Evolutionary conservation across 2,329 filamentous ascomycete genomes (phyloP), one percentile per base, ranked within the genome.

Genomic region (Aspergillus sergii): DNA sequence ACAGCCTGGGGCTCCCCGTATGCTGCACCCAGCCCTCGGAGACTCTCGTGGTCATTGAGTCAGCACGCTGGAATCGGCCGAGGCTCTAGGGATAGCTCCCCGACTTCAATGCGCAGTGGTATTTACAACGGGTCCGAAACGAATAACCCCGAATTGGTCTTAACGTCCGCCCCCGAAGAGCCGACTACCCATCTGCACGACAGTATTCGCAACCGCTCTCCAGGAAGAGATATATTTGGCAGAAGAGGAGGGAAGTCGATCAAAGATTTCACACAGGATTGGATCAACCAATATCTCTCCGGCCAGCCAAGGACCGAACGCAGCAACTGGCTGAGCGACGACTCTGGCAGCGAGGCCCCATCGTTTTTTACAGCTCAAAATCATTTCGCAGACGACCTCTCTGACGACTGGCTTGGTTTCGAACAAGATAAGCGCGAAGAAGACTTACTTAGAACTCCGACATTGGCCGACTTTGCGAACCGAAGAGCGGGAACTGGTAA

Each of bases 1-100:
- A 90, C 93, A 56, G 94, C 90, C 76, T 97, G 94, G 93, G 94
- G 94, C 61, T 97, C 93, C 59, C 94, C 94, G 26, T 97, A 97
- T 79, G 89, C 91, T 60, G 85, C 89, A 45, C 81, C 84, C 14
- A 90, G 80, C 68, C 76, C 79, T 57, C 76, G 79, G 57, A 73
- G 75, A 68, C 69, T 79, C 28, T 79, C 79, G 62, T 73, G 75
- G 68, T 75, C 76, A 58, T 64, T 78, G 46, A 78, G 75, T 66
- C 78, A 78, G 66, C 76, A 86, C 84, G 70, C 79, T 79, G 62
- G 89, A 58, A 50, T 76, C 61, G 73, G 74, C 59, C 71, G 65
- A 58, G 72, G 66, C 50, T 78, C 76, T 23, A 66, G 71, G 53
- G 74, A 73, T 45, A 75, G 67, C 68, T 80, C 79, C 46, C 76